Evolutionary conservation across 2,329 filamentous ascomycete genomes (phyloP).

Genomic region (Monilinia fructigena): DNA sequence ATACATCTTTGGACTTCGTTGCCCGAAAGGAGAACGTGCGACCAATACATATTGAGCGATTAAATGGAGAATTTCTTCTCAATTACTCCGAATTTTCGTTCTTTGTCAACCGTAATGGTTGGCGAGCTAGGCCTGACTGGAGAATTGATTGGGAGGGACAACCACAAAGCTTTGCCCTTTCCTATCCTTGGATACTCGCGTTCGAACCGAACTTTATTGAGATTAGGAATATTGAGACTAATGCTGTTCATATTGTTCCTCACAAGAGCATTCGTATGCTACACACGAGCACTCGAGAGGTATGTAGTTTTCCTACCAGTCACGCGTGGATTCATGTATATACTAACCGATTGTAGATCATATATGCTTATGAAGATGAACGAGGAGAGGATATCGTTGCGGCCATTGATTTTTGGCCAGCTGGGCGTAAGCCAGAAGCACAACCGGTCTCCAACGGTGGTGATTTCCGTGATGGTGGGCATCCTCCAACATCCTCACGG

Average conservation of each 20-base stretch:
- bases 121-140: slow-evolving; percentile 95
- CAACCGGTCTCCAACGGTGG: slow-evolving; percentile 26
- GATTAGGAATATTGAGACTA: slow-evolving; percentile 90
- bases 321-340: slow-evolving; percentile 20
- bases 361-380: slow-evolving; percentile 98
- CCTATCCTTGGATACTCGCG: slow-evolving; percentile 93
- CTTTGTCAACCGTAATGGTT: slow-evolving; percentile 98
- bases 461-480: slow-evolving; percentile 29
- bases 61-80: slow-evolving; percentile 94
- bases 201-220: slow-evolving; percentile 98
- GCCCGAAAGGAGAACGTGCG: slow-evolving; percentile 89
- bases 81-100: slow-evolving; percentile 99
- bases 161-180: slow-evolving; percentile 88
- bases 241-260: slow-evolving; percentile 91
- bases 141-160: slow-evolving; percentile 96
- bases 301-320: slow-evolving; percentile 46
- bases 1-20: slow-evolving; percentile 97
- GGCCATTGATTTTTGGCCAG: slow-evolving; percentile 87
- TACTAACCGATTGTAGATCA: slow-evolving; percentile 60
- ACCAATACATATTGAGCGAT: slow-evolving; percentile 94
- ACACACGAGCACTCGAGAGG: slow-evolving; percentile 95
- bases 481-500: slow-evolving; percentile 34
- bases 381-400: slow-evolving; percentile 89
- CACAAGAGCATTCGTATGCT: slow-evolving; percentile 97
- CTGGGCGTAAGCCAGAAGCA: slow-evolving; percentile 38